phyloP scores from a whole-genome alignment of 1,139 yeast genomes.

The Meyerozyma carpophila region DNA sequence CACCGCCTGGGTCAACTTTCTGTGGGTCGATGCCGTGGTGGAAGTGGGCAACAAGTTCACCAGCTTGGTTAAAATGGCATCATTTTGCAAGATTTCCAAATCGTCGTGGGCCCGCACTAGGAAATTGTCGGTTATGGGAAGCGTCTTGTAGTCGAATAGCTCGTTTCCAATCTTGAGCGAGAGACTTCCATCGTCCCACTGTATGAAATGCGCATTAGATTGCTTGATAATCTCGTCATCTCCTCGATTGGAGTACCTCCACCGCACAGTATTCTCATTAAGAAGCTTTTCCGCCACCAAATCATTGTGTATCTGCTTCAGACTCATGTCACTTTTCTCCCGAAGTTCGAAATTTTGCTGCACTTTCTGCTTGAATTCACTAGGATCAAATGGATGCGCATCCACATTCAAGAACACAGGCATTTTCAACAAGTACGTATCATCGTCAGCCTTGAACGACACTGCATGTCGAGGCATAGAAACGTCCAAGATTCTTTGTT shows the following conservation, averaged over 20 bases:
- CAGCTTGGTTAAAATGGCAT: slow-evolving; percentile 43
- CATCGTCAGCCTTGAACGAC: slow-evolving; percentile 34
- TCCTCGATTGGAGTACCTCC: slow-evolving; percentile 79
- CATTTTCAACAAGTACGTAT: slow-evolving; percentile 56
- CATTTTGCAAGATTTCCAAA: slow-evolving; percentile 64
- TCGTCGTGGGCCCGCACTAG: slow-evolving; percentile 69
- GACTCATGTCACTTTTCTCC: slow-evolving; percentile 23
- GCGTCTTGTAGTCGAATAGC: slow-evolving; percentile 69
- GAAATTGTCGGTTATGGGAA: slow-evolving; percentile 67
- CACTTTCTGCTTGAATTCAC: slow-evolving; percentile 54
- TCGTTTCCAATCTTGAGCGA: slow-evolving; percentile 86
- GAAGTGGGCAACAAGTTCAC: slow-evolving; percentile 85
- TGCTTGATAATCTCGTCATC: slow-evolving; percentile 67
- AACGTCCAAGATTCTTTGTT: slow-evolving; percentile 49
- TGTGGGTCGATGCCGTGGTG: slow-evolving; percentile 75
- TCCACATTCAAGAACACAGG: slow-evolving; percentile 83
- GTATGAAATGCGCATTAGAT: slow-evolving; percentile 82
- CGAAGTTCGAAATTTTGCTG: slow-evolving; percentile 44
- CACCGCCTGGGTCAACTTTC: slow-evolving; percentile 72
- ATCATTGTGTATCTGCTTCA: slow-evolving; percentile 36
- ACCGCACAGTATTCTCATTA: slow-evolving; percentile 81
- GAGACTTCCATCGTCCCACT: slow-evolving; percentile 91
- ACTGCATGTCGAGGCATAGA: slow-evolving; percentile 73
- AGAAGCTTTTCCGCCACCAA: slow-evolving; percentile 47
- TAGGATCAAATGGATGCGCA: slow-evolving; percentile 83